These are phyloP conservation scores for Blastocystis sp. DNA, from an alignment of 352 stramenopile species.

Conservation along the genomic window DNA sequence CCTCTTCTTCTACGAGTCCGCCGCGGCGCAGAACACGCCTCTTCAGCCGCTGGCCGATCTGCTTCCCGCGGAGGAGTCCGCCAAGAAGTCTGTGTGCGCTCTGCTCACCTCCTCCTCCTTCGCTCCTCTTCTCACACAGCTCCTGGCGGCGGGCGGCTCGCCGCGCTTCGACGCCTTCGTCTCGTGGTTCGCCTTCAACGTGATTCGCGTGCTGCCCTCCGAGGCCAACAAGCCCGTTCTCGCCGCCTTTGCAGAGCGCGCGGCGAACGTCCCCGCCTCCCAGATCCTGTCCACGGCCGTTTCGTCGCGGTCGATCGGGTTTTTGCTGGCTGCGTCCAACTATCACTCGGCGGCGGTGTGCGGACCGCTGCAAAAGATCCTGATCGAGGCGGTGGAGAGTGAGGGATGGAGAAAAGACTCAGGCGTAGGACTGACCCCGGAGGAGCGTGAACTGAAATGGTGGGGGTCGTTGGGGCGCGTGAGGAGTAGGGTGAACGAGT, in stretches of 20 bases:
- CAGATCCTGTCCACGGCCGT: not conserved
- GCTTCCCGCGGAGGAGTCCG: not conserved
- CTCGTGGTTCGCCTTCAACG: not conserved
- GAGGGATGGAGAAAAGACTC: not conserved
- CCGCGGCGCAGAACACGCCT: not conserved
- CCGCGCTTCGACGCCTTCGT: not conserved
- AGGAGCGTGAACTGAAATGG: not conserved
- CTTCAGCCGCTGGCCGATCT: not conserved
- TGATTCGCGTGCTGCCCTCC: not conserved
- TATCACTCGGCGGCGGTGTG: not conserved
- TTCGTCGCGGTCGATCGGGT: not conserved
- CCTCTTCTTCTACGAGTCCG: not conserved
- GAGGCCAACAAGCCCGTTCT: not conserved
- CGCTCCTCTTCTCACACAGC: not conserved
- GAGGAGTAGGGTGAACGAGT: not conserved
- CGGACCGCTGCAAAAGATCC: not conserved
- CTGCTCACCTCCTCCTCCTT: conserved; percentile 5
- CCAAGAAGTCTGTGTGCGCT: not conserved
- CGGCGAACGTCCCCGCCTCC: not conserved
- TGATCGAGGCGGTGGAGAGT: not conserved
- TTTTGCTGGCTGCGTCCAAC: not conserved
- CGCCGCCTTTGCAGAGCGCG: not conserved
- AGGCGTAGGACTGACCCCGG: not conserved
- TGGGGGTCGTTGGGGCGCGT: not conserved
- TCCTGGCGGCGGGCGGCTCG: not conserved